Evolutionary conservation across 2,329 filamentous ascomycete genomes (phyloP).

Genomic region (Pestalotiopsis sp.): DNA sequence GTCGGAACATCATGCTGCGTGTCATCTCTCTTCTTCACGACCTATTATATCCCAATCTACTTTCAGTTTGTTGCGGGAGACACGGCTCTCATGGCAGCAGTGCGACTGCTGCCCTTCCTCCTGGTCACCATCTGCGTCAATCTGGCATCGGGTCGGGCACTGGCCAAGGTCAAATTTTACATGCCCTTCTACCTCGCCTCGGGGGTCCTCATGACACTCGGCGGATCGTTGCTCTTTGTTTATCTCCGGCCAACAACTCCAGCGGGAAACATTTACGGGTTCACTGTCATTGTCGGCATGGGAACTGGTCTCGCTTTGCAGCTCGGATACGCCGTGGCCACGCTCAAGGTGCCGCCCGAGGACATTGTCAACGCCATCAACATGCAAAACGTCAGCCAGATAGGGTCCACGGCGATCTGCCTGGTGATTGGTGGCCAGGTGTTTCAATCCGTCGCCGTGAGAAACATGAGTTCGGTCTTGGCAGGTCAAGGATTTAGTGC

Average conservation of each 20-base stretch:
- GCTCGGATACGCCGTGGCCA: conserved; percentile 30
- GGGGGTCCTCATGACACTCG: conserved; percentile 34
- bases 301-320: conserved; percentile 31
- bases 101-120: conserved; percentile 43
- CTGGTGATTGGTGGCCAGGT: conserved; percentile 23
- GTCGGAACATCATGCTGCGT: conserved; percentile 30
- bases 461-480: conserved; percentile 1
- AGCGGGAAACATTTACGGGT: conserved; percentile 32
- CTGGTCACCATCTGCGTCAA: conserved; percentile 36
- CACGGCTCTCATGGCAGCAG: conserved; percentile 38
- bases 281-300: conserved; percentile 39
- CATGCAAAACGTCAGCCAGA: conserved; percentile 31
- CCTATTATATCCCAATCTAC: conserved; percentile 55
- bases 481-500: neutral
- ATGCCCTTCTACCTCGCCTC: conserved; percentile 41
- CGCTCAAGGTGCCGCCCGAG: conserved; percentile 18
- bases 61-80: conserved; percentile 50
- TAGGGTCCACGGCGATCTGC: conserved; percentile 21
- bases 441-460: conserved; percentile 22
- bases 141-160: conserved; percentile 23
- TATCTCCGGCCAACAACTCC: conserved; percentile 17
- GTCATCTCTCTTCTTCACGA: conserved; percentile 26
- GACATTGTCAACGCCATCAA: conserved; percentile 22
- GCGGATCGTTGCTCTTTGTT: conserved; percentile 32
- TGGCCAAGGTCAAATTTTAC: conserved; percentile 27